Percentiles rank a stretch among this genome's conserved stretches.
These are phyloP conservation scores for Fusarium sp. DNA, from an alignment of 2,329 filamentous ascomycete genomes.

Conservation along the genomic window DNA sequence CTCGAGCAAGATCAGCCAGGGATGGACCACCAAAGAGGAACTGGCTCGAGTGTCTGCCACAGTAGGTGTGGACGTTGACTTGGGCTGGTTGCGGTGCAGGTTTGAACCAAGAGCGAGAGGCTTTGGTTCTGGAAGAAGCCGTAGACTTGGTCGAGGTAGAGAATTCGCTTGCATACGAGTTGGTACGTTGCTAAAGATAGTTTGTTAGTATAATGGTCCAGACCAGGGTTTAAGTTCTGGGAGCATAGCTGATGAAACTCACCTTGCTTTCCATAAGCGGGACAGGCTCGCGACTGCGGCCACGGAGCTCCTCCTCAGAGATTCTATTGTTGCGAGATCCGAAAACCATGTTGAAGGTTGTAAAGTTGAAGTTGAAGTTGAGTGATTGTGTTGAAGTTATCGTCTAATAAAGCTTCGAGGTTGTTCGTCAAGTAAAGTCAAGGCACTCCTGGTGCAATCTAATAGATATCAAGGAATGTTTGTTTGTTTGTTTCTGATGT, in stretches of 20 bases:
- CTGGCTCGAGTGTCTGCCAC: conserved; percentile 66
- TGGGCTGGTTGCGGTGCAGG: conserved; percentile 58
- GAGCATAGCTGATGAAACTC: conserved; percentile 24
- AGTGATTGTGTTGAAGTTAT: not conserved
- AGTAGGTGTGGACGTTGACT: conserved; percentile 66
- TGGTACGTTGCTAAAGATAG: conserved; percentile 42
- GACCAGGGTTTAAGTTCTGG: conserved; percentile 3
- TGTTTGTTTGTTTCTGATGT: not conserved
- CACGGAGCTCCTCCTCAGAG: conserved; percentile 41
- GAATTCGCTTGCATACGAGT: conserved; percentile 49
- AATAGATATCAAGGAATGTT: conserved; percentile 42
- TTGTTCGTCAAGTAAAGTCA: conserved; percentile 18
- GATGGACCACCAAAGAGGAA: conserved; percentile 64
- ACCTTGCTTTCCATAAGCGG: conserved; percentile 44
- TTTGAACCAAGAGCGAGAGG: conserved; percentile 51
- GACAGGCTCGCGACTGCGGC: conserved; percentile 41
- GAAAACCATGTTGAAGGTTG: conserved; percentile 29
- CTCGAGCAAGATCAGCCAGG: conserved; percentile 57
- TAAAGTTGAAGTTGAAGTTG: not conserved
- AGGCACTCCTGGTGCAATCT: conserved; percentile 42
- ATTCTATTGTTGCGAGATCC: conserved; percentile 22
- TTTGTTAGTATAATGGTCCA: conserved; percentile 36
- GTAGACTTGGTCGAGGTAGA: conserved; percentile 36
- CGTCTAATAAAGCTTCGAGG: conserved; percentile 33
- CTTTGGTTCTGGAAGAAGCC: conserved; percentile 48